Evolutionary conservation across 441 rosid genomes (phyloP), one percentile per base, ranked within the genome.

Genomic region (Geranium incanum): DNA sequence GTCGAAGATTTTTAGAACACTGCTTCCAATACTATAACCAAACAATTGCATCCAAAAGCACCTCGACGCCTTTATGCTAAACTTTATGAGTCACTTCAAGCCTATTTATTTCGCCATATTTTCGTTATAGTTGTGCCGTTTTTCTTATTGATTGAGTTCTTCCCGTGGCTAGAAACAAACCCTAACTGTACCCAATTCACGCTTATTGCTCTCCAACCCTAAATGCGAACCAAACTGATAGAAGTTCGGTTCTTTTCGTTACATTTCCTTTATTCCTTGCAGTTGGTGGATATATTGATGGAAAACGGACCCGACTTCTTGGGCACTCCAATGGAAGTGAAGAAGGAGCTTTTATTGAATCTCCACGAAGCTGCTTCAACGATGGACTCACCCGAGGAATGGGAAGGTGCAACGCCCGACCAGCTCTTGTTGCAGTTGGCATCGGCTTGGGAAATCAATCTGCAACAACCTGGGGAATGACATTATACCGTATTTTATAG

Each of bases 391-490:
- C 89, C 96, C 12, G 97, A 93, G 68, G 97, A 96, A 8, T 91
- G 99, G 99, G 97, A 96, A 83, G 97, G 98, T 62, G 87, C 80
- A 0, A 72, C 82, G 0, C 96, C 93, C 12, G 91, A 86, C 57
- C 97, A 90, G 77, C 93, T 95, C 60, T 75, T 89, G 81, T 71
- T 88, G 80, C 98, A 91, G 80, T 77, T 96, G 76, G 96, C 97
- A 69, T 84, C 97, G 68, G 90, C 96, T 18, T 93, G 98, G 97
- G 92, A 81, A 64, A 93, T 91, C 67, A 88, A 93, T 77, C 75
- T 88, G 74, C 92, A 85, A 77, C 93, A 86, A 18, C 72, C 70
- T 11, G 76, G 48, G 60, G 71, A 77, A 67, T 77, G 73, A 68
- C n/a, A 41, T 19, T 18, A 28, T 28, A 28, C 33, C 33, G 33